A percentile compares a stretch with the other conserved stretches of the same genome.
Conservation (phyloP, 1,284 basidiomycete genomes). For the Cerrena zonata region DNA sequence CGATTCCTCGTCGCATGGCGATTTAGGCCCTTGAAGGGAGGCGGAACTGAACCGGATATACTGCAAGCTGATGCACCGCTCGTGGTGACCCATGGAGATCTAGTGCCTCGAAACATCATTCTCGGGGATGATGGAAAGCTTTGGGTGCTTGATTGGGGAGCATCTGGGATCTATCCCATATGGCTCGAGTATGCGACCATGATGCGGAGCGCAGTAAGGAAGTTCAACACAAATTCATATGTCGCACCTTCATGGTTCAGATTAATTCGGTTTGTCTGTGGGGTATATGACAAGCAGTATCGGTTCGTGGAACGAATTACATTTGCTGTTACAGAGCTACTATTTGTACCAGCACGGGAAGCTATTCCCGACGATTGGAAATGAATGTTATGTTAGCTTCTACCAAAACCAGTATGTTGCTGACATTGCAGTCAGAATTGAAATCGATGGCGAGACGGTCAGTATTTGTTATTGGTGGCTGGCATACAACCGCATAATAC, state of each 20-base stretch:
- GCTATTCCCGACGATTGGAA: too few species aligned
- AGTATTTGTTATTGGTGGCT: background rate
- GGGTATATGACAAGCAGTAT: background rate
- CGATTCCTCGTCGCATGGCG: slow-evolving; percentile 10
- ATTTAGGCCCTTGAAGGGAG: background rate
- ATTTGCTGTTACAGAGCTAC: background rate
- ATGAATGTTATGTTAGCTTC: too few species aligned
- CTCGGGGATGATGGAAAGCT: slow-evolving; percentile 8
- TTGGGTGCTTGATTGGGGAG: slow-evolving; percentile 15
- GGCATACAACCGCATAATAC: background rate
- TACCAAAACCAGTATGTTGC: too few species aligned
- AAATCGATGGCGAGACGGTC: too few species aligned
- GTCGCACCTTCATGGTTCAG: background rate
- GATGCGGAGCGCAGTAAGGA: background rate
- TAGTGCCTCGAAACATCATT: slow-evolving; percentile 11
- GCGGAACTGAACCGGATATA: background rate
- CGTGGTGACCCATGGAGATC: slow-evolving; percentile 12
- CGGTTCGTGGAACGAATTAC: background rate
- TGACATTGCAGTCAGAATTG: background rate
- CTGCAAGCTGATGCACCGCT: slow-evolving; percentile 6
- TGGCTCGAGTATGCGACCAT: slow-evolving; percentile 14
- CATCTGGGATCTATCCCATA: slow-evolving; percentile 11
- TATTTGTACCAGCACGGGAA: background rate
- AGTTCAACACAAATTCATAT: background rate
- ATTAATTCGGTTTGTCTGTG: background rate